phyloP scores from a whole-genome alignment of 2,329 filamentous ascomycete species.

The Botrytis byssoidea region DNA sequence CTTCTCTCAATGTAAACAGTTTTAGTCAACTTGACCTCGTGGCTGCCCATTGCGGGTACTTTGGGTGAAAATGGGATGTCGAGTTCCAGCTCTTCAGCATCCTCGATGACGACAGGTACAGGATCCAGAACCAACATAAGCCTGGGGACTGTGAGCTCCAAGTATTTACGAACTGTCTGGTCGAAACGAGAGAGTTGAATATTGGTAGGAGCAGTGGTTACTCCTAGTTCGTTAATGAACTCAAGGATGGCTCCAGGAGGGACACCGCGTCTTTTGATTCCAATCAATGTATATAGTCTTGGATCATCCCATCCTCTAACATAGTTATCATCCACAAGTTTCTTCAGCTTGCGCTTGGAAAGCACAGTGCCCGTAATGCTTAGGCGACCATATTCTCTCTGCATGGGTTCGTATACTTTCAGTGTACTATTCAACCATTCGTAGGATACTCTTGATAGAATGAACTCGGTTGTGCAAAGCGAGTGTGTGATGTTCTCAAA shows the following conservation, averaged over 20 bases:
- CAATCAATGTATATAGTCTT: constrained; percentile 82
- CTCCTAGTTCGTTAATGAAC: constrained; percentile 88
- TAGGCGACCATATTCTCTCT: constrained; percentile 78
- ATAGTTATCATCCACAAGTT: constrained; percentile 72
- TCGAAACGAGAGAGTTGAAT: constrained; percentile 85
- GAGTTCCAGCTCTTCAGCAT: constrained; percentile 68
- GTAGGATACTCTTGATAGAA: constrained; percentile 80
- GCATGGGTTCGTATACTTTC: constrained; percentile 87
- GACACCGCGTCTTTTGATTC: constrained; percentile 77
- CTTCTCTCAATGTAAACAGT: constrained; percentile 81
- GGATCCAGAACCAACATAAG: constrained; percentile 89
- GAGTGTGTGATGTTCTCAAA: constrained; percentile 91
- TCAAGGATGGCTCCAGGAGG: constrained; percentile 85
- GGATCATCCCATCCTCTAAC: constrained; percentile 92
- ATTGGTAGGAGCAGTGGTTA: constrained; percentile 76
- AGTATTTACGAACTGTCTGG: constrained; percentile 77
- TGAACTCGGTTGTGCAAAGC: constrained; percentile 90
- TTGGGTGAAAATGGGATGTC: constrained; percentile 80
- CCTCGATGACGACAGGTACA: constrained; percentile 77
- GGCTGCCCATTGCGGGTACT: constrained; percentile 64
- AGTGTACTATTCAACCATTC: constrained; percentile 84
- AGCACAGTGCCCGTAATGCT: constrained; percentile 83
- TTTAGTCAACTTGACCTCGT: constrained; percentile 64
- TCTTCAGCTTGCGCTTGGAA: constrained; percentile 79
- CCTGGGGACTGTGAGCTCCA: constrained; percentile 83